Percentiles rank a stretch among this genome's conserved stretches.
phyloP scores from a whole-genome alignment of 2,329 filamentous ascomycete genomes.

The Coniochaeta ligniaria region DNA sequence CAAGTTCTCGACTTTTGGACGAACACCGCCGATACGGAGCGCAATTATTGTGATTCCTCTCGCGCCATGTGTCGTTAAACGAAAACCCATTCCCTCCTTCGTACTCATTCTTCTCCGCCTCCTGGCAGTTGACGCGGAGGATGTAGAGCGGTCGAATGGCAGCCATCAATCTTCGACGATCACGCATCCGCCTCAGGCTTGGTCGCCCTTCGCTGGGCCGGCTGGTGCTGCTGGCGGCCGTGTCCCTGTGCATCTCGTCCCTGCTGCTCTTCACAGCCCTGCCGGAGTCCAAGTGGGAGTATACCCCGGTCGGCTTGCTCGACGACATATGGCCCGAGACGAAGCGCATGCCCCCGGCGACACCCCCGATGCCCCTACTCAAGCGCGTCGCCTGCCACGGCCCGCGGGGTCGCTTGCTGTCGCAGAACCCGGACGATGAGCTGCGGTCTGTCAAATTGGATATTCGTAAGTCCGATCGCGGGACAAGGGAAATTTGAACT shows the following conservation, averaged over 20 bases:
- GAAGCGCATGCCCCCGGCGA: slow-evolving; percentile 13
- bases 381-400: slow-evolving; percentile 17
- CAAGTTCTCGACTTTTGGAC: neutral
- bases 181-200: neutral
- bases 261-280: neutral
- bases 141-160: neutral
- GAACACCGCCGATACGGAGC: neutral
- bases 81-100: neutral
- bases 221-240: neutral
- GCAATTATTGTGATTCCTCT: neutral
- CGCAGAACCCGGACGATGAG: slow-evolving; percentile 18
- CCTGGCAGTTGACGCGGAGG: neutral
- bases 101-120: neutral
- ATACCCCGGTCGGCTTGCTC: neutral
- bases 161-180: neutral
- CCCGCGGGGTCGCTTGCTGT: slow-evolving; percentile 16
- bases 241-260: neutral
- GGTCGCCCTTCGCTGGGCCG: neutral
- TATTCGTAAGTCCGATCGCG: slow-evolving; percentile 11
- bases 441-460: slow-evolving; percentile 13
- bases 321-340: neutral
- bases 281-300: neutral
- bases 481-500: no score
- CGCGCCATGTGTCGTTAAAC: neutral
- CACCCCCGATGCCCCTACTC: slow-evolving; percentile 11